Base-by-base conservation (phyloP, 2,329 filamentous ascomycete genomes). In the Fusarium cicatricum region DNA sequence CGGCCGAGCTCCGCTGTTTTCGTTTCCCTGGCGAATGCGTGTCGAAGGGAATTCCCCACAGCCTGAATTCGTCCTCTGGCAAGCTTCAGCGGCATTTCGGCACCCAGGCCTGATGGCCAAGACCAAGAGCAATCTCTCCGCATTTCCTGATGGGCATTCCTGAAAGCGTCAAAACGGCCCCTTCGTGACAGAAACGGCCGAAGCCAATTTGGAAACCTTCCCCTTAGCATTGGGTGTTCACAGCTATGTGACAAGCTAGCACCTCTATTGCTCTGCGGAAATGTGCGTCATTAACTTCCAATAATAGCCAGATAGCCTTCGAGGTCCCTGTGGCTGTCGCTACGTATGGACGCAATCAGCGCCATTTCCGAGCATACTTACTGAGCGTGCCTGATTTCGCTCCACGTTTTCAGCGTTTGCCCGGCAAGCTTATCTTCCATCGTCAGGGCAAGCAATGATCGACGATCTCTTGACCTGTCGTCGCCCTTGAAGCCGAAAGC, bases 201-300 rank as follows among this genome's bases (percentile, higher is more conserved):
- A 16, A 29, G 33, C 44, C 34, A 47, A 21, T 14, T 32, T 21
- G 37, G 49, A 32, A 54, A 55, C 29, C 40, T 39, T 47, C 4
- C 32, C 38, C 36, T n/a, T 37, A 19, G 15, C 7, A 11, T 4
- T 31, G 10, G 23, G 50, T 21, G 10, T 17, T 17, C 3, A 15
- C 21, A 46, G 40, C 42, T 44, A 62, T 60, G 42, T 59, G 38
- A 48, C 15, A 16, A 42, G n/a, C 11, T 21, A 44, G 16, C 38
- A 56, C 52, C 38, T 47, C 39, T 15, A 33, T 32, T 14, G 11
- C 11, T 15, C 11, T 11, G 14, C 23, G 26, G 45, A 14, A 31
- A 55, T 55, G 17, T 40, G 17, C 55, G 41, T 60, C 55, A 62
- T 63, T 60, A 29, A 43, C 33, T 50, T 55, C 44, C 45, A 45